Conservation (phyloP, 768 basidiomycete genomes). For the Lyophyllum atratum region DNA sequence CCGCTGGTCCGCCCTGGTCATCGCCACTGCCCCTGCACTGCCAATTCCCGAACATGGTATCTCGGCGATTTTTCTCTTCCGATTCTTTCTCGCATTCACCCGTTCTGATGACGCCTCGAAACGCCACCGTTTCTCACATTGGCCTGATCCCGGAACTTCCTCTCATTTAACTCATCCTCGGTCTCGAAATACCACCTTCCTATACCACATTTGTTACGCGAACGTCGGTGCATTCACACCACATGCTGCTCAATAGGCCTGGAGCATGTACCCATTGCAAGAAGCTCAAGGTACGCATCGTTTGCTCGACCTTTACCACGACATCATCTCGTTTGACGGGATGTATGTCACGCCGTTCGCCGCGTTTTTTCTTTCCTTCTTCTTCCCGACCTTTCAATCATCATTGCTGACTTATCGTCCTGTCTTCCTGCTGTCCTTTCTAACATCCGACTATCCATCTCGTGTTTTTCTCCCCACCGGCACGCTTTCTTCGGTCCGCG, state of each 20-base stretch:
- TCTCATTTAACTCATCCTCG: conserved; percentile 1
- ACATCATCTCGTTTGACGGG: conserved; percentile 14
- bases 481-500: conserved; percentile 2
- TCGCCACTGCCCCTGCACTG: conserved; percentile 15
- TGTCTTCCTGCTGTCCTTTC: conserved; percentile 15
- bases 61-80: conserved; percentile 11
- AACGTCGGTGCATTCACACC: conserved; percentile 4
- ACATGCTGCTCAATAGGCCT: conserved; percentile 46
- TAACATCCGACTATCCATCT: conserved; percentile 14
- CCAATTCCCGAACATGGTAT: conserved; percentile 7
- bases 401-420: conserved; percentile 12
- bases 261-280: conserved; percentile 89
- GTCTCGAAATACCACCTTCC: conserved; percentile 9
- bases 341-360: conserved; percentile 11
- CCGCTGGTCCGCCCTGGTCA: background rate
- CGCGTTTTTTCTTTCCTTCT: conserved; percentile 7
- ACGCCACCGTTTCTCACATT: conserved; percentile 11
- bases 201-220: conserved; percentile 2
- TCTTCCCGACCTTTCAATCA: conserved; percentile 9
- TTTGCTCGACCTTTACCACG: conserved; percentile 14
- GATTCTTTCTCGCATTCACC: background rate
- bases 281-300: conserved; percentile 71
- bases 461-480: conserved; percentile 13
- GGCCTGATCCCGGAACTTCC: background rate
- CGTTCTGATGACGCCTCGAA: background rate